Base-by-base conservation (phyloP, 1,139 yeast genomes). In the Candida frijolesensis region DNA sequence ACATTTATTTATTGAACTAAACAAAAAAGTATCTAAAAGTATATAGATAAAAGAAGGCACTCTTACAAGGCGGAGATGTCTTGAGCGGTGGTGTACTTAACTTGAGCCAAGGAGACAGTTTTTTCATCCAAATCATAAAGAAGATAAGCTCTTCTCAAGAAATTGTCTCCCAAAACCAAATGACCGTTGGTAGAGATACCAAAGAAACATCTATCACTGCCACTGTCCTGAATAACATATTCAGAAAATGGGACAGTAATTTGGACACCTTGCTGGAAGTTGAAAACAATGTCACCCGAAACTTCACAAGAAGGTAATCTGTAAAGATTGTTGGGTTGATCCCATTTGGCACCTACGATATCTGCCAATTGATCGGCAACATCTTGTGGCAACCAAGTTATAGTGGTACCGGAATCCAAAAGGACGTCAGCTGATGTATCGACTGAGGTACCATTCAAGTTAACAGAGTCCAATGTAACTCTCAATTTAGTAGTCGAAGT, bases 361-460 rank as follows among this genome's bases (percentile, higher is more conserved):
- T 49, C 14, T n/a, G 51, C 50, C 12, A 51, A 22, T 29, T 32
- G 15, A 30, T 38, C 46, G 18, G 62, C 59, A 27, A 67, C 51
- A 6, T 45, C 40, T 5, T 52, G 35, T 4, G 69, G 14, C n/a
- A n/a, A 44, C 19, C 16, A 60, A 18, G 68, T 55, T 39, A 71
- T 61, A 22, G 79, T 67, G 9, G 68, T 55, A 48, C 71, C 71
- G 16, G 68, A 58, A 50, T 67, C 71, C 27, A 65, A 58, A 22
- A 53, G 49, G 10, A 46, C 51, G 14, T 34, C 46, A n/a, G 37
- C 9, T 10, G 15, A 16, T 11, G 43, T 22, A 14, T n/a, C 22
- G 14, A 27, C 15, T 2, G 38, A 16, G n/a, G 46, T 12, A 9
- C 48, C 11, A 33, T 48, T 12, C 32, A 52, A 50, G 16, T 39